A percentile compares a stretch with the other conserved stretches of the same genome.
These are phyloP conservation scores for Iberis pinnata DNA, from an alignment of 345 rosid species.

Conservation along the genomic window DNA sequence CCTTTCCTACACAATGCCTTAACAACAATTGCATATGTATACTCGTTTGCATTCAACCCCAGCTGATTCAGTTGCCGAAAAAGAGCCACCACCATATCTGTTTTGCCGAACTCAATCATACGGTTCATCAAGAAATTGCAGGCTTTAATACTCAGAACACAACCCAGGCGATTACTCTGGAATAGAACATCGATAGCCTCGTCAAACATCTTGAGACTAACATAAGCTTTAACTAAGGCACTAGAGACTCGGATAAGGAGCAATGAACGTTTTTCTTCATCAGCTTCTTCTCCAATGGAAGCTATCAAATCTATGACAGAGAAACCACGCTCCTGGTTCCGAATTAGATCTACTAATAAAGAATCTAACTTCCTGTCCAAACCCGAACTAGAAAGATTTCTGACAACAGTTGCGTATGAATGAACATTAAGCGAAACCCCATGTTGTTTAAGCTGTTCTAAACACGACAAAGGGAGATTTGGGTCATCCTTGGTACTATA, in stretches of 20 bases:
- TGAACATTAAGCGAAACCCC: conserved; percentile 37
- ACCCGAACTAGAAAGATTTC: conserved; percentile 37
- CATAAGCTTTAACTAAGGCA: conserved; percentile 54
- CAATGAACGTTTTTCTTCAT: conserved; percentile 19
- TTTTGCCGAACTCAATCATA: conserved; percentile 37
- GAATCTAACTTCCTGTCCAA: conserved; percentile 38
- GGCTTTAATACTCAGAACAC: conserved; percentile 31
- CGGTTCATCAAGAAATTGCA: conserved; percentile 61
- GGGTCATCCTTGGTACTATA: conserved; percentile 39
- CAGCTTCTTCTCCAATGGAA: conserved; percentile 27
- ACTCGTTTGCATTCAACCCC: conserved; percentile 42
- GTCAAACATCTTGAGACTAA: conserved; percentile 40
- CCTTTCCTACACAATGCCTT: conserved; percentile 61
- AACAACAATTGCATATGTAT: conserved; percentile 49
- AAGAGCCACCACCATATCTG: conserved; percentile 39
- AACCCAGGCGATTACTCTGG: conserved; percentile 31
- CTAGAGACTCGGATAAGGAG: conserved; percentile 31
- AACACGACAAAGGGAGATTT: conserved; percentile 37
- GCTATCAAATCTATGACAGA: conserved; percentile 38
- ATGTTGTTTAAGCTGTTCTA: conserved; percentile 32
- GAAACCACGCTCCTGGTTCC: conserved; percentile 29
- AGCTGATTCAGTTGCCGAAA: conserved; percentile 39
- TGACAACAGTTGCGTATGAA: conserved; percentile 42
- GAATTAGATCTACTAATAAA: conserved; percentile 38
- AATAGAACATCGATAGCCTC: conserved; percentile 47